Conservation (phyloP, 2,329 filamentous ascomycete genomes). For the Colletotrichum godetiae region DNA sequence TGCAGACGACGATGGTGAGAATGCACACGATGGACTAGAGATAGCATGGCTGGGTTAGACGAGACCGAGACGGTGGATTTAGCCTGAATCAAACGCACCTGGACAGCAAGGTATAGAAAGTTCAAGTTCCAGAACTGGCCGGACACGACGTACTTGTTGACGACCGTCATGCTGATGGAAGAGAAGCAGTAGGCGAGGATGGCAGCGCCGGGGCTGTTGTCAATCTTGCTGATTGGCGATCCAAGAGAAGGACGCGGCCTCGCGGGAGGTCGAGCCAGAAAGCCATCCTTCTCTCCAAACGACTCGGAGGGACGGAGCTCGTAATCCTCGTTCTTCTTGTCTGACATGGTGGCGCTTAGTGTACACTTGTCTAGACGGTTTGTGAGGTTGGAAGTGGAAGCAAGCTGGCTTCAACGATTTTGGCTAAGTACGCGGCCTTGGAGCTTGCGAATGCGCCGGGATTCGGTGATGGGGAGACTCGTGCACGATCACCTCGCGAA, state of each 20-base stretch:
- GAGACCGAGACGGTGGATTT: not conserved
- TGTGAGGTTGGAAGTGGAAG: constrained; percentile 43
- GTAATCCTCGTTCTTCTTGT: constrained; percentile 91
- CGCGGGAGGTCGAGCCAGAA: constrained; percentile 56
- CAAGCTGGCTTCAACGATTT: constrained; percentile 1
- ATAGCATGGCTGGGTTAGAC: not conserved
- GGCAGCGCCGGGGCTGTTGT: constrained; percentile 82
- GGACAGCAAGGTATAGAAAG: constrained; percentile 92
- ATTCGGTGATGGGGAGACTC: not conserved
- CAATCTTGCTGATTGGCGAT: constrained; percentile 60
- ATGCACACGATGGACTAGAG: constrained; percentile 88
- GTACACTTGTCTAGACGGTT: constrained; percentile 38
- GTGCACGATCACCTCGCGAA: not conserved
- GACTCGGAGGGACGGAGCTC: constrained; percentile 76
- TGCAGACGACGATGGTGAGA: constrained; percentile 83
- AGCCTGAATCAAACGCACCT: constrained; percentile 70
- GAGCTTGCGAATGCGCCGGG: constrained; percentile 19
- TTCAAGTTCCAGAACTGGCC: constrained; percentile 94
- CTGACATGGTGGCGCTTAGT: constrained; percentile 69
- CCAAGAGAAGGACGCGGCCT: constrained; percentile 40
- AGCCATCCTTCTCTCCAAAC: constrained; percentile 62
- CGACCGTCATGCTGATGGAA: constrained; percentile 99
- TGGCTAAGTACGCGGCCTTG: not conserved
- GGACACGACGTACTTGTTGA: constrained; percentile 98
- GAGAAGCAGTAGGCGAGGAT: constrained; percentile 92